These are phyloP conservation scores for Effrenium voratum DNA, from an alignment of 73 alveolate species.

Conservation along the genomic window DNA sequence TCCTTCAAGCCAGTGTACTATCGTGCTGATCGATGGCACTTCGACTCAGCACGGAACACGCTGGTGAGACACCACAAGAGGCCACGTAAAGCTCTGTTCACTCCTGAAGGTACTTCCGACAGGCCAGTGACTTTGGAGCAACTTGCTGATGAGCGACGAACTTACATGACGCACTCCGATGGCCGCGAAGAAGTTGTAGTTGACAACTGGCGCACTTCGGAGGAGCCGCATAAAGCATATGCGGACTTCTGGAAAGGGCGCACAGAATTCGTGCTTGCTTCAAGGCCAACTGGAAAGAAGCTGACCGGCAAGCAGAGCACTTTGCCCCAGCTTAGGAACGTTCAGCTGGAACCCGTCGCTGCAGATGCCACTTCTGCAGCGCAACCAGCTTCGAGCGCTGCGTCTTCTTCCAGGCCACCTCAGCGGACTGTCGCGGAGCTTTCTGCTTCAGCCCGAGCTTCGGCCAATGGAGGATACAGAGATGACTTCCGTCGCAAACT, in stretches of 20 bases:
- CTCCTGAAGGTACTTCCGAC: not conserved
- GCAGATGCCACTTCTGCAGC: too few species aligned
- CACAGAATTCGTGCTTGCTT: not conserved
- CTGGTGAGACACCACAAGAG: not conserved
- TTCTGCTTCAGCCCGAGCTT: too few species aligned
- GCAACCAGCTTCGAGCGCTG: too few species aligned
- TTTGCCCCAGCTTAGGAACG: not conserved
- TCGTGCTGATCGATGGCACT: not conserved
- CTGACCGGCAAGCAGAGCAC: not conserved
- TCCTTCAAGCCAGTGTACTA: slow-evolving; percentile 19
- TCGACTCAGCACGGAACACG: not conserved
- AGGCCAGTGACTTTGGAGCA: not conserved
- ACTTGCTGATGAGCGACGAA: not conserved
- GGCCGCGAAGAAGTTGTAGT: not conserved
- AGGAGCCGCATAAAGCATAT: not conserved
- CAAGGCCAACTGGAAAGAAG: not conserved
- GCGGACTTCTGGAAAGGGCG: not conserved
- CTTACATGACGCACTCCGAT: not conserved
- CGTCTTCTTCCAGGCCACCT: too few species aligned
- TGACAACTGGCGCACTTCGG: slow-evolving; percentile 25
- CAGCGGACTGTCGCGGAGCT: too few species aligned
- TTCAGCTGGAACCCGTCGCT: too few species aligned
- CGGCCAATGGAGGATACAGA: too few species aligned
- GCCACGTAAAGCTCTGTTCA: not conserved
- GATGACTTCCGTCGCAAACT: too few species aligned